Percentiles rank a stretch among this genome's conserved stretches.
Evolutionary conservation across 805 yeast species (phyloP).

Genomic region (Kodamaea restingae): DNA sequence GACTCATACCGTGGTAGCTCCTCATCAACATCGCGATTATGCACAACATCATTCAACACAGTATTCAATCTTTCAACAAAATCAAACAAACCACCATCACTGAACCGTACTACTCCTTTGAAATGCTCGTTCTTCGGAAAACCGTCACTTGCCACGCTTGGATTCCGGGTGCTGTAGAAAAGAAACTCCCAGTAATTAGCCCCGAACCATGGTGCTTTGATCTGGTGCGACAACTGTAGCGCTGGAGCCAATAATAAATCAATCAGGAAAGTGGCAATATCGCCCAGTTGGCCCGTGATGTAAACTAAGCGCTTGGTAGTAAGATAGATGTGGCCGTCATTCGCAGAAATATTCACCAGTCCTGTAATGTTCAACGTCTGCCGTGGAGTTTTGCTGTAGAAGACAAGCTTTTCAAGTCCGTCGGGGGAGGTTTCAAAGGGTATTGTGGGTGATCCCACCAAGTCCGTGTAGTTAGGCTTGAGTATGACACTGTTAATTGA

Average conservation of each 20-base stretch:
- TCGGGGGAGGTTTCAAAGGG: slow-evolving; percentile 20
- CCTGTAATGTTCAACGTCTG: slow-evolving; percentile 25
- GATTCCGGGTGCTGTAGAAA: slow-evolving; percentile 31
- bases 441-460: slow-evolving; percentile 5
- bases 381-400: slow-evolving; percentile 17
- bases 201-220: slow-evolving; percentile 53
- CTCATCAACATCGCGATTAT: slow-evolving; percentile 39
- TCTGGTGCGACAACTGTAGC: slow-evolving; percentile 34
- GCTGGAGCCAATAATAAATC: slow-evolving; percentile 23
- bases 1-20: slow-evolving; percentile 42
- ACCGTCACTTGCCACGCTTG: slow-evolving; percentile 38
- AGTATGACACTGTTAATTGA: slow-evolving; percentile 26
- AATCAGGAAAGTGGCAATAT: slow-evolving; percentile 39
- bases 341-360: slow-evolving; percentile 24
- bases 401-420: slow-evolving; percentile 18
- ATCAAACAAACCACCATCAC: slow-evolving; percentile 46
- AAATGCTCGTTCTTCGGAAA: slow-evolving; percentile 37
- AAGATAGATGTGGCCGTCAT: slow-evolving; percentile 39
- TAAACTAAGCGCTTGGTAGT: slow-evolving; percentile 41
- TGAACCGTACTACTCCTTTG: slow-evolving; percentile 36
- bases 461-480: slow-evolving; percentile 12
- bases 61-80: slow-evolving; percentile 34
- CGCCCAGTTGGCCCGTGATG: slow-evolving; percentile 38
- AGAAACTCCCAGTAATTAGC: slow-evolving; percentile 45
- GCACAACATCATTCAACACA: slow-evolving; percentile 31